These are phyloP conservation scores for Leishmania guyanensis DNA, from an alignment of 208 protist genomes.

Conservation along the genomic window DNA sequence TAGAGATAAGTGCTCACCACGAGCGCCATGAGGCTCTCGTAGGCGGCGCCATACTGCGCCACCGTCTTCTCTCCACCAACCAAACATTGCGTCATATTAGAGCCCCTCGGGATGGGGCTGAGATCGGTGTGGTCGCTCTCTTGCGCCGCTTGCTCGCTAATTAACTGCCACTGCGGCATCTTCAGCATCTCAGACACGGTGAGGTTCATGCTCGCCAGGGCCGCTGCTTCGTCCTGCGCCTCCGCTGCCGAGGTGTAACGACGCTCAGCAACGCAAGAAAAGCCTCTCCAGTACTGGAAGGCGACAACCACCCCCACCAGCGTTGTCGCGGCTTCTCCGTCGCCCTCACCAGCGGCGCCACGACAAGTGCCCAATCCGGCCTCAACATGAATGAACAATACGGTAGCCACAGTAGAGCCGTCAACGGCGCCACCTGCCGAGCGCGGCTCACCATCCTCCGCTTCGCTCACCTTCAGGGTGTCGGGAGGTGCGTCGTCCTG, in stretches of 20 bases:
- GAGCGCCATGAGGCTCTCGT: conserved; percentile 33
- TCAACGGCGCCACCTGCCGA: not conserved
- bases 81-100: not conserved
- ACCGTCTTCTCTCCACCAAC: not conserved
- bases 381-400: conserved; percentile 15
- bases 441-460: not conserved
- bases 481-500: not conserved
- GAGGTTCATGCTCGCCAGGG: not conserved
- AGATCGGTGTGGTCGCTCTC: not conserved
- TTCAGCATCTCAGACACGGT: conserved; percentile 5
- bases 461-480: not conserved
- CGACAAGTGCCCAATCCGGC: not conserved
- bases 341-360: not conserved
- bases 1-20: conserved; percentile 28
- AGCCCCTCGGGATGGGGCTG: not conserved
- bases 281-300: conserved; percentile 27
- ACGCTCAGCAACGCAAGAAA: conserved; percentile 14
- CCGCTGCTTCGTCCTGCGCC: not conserved
- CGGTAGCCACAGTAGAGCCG: conserved; percentile 1
- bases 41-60: not conserved
- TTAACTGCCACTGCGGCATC: not conserved
- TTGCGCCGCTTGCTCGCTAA: not conserved
- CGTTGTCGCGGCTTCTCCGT: not conserved
- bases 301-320: conserved; percentile 18
- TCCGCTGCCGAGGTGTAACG: conserved; percentile 4